Percentiles rank a stretch among this genome's conserved stretches.
These are phyloP conservation scores for Clonostachys byssicola DNA, from an alignment of 2,329 filamentous ascomycete species.

Conservation along the genomic window DNA sequence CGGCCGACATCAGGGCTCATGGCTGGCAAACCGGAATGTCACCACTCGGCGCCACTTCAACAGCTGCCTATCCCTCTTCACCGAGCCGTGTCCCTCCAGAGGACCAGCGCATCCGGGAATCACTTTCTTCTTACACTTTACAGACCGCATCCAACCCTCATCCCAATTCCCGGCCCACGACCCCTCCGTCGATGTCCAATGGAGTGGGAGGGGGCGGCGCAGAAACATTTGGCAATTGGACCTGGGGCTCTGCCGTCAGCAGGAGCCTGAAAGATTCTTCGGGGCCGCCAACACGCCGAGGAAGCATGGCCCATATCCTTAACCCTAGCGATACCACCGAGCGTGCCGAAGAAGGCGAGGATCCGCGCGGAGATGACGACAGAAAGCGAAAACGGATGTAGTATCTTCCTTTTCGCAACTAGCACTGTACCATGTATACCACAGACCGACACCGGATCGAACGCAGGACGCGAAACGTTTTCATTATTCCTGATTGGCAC, in stretches of 20 bases:
- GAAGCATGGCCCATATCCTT: slow-evolving; percentile 61
- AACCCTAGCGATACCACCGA: slow-evolving; percentile 55
- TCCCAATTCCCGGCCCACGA: slow-evolving; percentile 48
- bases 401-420: slow-evolving; percentile 15
- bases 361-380: slow-evolving; percentile 51
- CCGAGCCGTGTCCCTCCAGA: slow-evolving; percentile 44
- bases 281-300: slow-evolving; percentile 49
- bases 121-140: slow-evolving; percentile 49
- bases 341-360: slow-evolving; percentile 51
- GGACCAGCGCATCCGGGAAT: slow-evolving; percentile 53
- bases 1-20: slow-evolving; percentile 89
- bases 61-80: slow-evolving; percentile 49
- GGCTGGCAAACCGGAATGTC: slow-evolving; percentile 66
- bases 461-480: not conserved
- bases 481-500: not conserved
- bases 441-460: not conserved
- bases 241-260: slow-evolving; percentile 45
- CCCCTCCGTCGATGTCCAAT: slow-evolving; percentile 46
- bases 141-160: slow-evolving; percentile 32
- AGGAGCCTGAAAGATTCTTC: slow-evolving; percentile 51
- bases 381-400: slow-evolving; percentile 59
- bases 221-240: slow-evolving; percentile 51
- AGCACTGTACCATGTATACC: not conserved
- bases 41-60: slow-evolving; percentile 57
- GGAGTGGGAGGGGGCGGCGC: slow-evolving; percentile 22